These are phyloP conservation scores for Tetrahymena elliotti DNA, from an alignment of 73 alveolate genomes.

Conservation along the genomic window DNA sequence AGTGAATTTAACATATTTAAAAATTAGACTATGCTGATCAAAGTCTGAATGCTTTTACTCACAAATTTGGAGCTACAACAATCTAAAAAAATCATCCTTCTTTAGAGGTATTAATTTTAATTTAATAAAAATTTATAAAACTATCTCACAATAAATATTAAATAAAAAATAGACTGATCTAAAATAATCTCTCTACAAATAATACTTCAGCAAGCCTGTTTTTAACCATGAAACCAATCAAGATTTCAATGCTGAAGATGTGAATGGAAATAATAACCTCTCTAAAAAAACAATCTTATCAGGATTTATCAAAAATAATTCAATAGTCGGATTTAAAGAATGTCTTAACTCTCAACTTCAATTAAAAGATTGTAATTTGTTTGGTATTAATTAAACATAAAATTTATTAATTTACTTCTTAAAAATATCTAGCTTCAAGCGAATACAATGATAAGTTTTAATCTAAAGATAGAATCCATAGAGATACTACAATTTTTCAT, in stretches of 20 bases:
- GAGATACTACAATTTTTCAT: background rate
- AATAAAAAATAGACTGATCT: background rate
- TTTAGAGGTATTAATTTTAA: background rate
- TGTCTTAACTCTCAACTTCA: background rate
- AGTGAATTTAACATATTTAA: too few species aligned
- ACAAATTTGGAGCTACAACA: background rate
- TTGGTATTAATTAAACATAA: background rate
- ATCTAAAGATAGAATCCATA: background rate
- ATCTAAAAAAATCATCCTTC: background rate
- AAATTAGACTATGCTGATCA: background rate
- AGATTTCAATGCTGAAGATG: background rate
- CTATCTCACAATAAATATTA: background rate
- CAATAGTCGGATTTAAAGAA: background rate
- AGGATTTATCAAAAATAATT: background rate
- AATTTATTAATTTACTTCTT: background rate
- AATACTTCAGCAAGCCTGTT: background rate
- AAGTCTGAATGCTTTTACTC: background rate
- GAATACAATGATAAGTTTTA: background rate
- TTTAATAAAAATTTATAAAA: background rate
- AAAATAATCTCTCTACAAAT: background rate
- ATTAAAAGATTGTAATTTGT: background rate
- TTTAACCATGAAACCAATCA: background rate
- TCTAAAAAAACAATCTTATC: background rate
- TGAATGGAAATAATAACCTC: background rate
- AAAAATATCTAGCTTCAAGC: background rate